These are phyloP conservation scores for Phalaenopsis aphrodite DNA, from an alignment of 106 monocot species.

Conservation along the genomic window DNA sequence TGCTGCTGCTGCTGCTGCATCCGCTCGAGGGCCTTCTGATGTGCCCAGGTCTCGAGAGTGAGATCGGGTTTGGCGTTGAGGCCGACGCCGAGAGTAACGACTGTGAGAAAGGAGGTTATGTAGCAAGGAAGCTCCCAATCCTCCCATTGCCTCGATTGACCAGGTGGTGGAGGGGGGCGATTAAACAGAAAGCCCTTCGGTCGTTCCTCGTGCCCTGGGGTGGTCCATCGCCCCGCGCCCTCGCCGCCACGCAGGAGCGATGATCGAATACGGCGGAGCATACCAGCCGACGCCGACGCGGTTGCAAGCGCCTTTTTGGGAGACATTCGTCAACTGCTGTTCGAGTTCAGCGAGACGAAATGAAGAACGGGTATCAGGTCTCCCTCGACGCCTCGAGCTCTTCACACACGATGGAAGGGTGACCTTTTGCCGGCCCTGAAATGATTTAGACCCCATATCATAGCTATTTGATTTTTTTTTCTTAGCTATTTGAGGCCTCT, in stretches of 20 bases:
- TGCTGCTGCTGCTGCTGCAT: slow-evolving; percentile 45
- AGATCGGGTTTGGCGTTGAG: slow-evolving; percentile 93
- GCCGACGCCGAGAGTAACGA: slow-evolving; percentile 93
- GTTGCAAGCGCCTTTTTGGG: not conserved
- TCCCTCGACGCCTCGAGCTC: no score
- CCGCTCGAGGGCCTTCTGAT: slow-evolving; percentile 91
- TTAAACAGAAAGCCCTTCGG: slow-evolving; percentile 72
- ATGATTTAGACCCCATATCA: no score
- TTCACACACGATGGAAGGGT: no score
- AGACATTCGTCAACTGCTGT: not conserved
- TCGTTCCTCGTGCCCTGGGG: slow-evolving; percentile 41
- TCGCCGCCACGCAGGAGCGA: slow-evolving; percentile 48
- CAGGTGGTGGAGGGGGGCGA: slow-evolving; percentile 60
- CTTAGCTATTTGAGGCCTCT: no score
- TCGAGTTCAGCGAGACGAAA: no score
- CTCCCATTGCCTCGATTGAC: slow-evolving; percentile 83
- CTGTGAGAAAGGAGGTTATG: slow-evolving; percentile 84
- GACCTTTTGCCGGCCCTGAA: no score
- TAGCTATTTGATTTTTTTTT: no score
- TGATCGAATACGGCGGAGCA: slow-evolving; percentile 49
- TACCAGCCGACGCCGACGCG: slow-evolving; percentile 14
- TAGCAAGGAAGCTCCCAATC: slow-evolving; percentile 97
- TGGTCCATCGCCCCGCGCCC: slow-evolving; percentile 44
- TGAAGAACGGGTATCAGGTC: no score
- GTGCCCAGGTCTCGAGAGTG: slow-evolving; percentile 96